phyloP scores from a whole-genome alignment of 805 yeast genomes.

The Saturnispora galanensis region DNA sequence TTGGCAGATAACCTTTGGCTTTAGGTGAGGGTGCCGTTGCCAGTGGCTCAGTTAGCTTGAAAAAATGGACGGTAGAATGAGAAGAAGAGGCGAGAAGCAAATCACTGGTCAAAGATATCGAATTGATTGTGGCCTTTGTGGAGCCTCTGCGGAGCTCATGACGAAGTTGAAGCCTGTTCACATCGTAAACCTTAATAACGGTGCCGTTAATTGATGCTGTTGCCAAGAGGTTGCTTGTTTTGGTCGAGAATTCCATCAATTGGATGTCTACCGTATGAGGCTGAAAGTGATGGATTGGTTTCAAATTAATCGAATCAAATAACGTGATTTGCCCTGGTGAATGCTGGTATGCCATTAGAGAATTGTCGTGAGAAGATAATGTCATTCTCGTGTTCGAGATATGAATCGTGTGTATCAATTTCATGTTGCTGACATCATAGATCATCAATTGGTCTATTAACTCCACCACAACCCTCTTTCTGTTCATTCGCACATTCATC shows the following conservation, averaged over 20 bases:
- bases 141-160: conserved; percentile 79
- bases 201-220: conserved; percentile 91
- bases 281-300: conserved; percentile 71
- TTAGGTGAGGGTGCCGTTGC: neutral
- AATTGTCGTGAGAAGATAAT: conserved; percentile 33
- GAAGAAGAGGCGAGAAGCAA: conserved; percentile 78
- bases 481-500: conserved; percentile 63
- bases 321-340: conserved; percentile 63
- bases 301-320: conserved; percentile 64
- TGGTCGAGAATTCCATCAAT: conserved; percentile 54
- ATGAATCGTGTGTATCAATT: conserved; percentile 63
- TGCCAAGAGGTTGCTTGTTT: conserved; percentile 65
- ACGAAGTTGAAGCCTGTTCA: conserved; percentile 50
- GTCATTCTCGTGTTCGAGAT: conserved; percentile 27
- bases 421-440: conserved; percentile 86
- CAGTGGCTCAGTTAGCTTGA: conserved; percentile 24
- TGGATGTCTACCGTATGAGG: conserved; percentile 80
- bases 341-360: conserved; percentile 48
- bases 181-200: conserved; percentile 69
- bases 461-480: conserved; percentile 71
- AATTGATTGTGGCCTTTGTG: conserved; percentile 70
- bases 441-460: conserved; percentile 74
- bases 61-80: conserved; percentile 88
- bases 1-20: neutral
- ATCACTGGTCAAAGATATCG: conserved; percentile 65